phyloP scores from a whole-genome alignment of 805 yeast species.

The Ogataea ramenticola region DNA sequence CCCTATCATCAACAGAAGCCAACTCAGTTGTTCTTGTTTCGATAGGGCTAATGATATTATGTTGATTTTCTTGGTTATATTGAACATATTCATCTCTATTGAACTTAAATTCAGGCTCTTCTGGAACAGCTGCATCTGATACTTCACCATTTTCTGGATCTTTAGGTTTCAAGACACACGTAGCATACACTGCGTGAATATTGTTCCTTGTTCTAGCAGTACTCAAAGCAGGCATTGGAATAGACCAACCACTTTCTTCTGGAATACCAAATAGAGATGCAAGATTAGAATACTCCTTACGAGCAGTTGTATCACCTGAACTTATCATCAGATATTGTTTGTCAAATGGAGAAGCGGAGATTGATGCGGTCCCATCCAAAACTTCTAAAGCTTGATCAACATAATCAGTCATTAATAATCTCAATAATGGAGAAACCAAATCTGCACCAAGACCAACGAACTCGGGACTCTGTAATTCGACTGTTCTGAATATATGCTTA shows the following conservation, averaged over 20 bases:
- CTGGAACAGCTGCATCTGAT: constrained; percentile 3
- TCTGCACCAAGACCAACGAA: constrained; percentile 93
- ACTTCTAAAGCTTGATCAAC: constrained; percentile 89
- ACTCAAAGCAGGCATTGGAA: constrained; percentile 90
- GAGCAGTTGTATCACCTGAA: constrained; percentile 71
- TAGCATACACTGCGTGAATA: constrained; percentile 90
- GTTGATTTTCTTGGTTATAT: constrained; percentile 21
- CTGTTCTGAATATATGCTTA: constrained; percentile 65
- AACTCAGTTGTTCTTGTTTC: constrained; percentile 35
- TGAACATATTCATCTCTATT: constrained; percentile 52
- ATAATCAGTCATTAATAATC: constrained; percentile 73
- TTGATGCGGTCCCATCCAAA: constrained; percentile 72
- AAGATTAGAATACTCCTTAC: constrained; percentile 76
- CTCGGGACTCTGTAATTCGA: constrained; percentile 70
- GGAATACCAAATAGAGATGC: constrained; percentile 94
- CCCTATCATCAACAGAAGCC: constrained; percentile 44
- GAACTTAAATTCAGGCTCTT: constrained; percentile 33
- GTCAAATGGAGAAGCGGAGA: constrained; percentile 89
- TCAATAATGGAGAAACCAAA: constrained; percentile 78
- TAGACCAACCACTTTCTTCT: constrained; percentile 93
- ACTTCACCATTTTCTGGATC: constrained; percentile 29
- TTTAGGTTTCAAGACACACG: constrained; percentile 52
- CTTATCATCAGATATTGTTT: constrained; percentile 89
- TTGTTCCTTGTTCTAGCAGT: constrained; percentile 86
- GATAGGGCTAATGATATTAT: constrained; percentile 1